Percentiles rank a stretch among this genome's conserved stretches.
These are phyloP conservation scores for Pseudopediastrum boryanum DNA, from an alignment of 139 green algal species.

Conservation along the genomic window DNA sequence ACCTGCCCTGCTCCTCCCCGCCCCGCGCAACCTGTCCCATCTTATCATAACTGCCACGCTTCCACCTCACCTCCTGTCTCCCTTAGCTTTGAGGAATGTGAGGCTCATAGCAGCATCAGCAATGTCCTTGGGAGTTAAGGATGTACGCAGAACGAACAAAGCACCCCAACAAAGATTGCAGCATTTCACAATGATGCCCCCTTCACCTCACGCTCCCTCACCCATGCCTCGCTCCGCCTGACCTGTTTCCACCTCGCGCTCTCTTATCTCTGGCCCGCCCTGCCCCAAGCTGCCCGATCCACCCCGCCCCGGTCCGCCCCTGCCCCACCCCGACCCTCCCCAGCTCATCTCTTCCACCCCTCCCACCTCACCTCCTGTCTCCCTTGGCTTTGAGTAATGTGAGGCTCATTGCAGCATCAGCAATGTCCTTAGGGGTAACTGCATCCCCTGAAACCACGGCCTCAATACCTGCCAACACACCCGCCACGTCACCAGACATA, in stretches of 20 bases:
- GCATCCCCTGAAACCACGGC: no score
- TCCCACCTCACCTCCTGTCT: conserved; percentile 46
- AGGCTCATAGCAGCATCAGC: conserved; percentile 58
- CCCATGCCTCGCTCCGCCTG: no score
- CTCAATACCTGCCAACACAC: no score
- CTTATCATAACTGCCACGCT: neutral
- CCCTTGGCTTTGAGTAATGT: conserved; percentile 55
- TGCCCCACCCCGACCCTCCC: neutral
- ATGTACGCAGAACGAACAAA: no score
- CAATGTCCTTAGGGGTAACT: conserved; percentile 51
- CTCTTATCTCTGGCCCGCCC: neutral
- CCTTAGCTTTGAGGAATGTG: conserved; percentile 54
- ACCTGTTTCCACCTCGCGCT: neutral
- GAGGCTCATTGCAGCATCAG: conserved; percentile 58
- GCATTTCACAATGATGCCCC: no score
- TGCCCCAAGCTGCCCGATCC: no score
- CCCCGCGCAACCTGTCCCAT: neutral
- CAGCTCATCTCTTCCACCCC: neutral
- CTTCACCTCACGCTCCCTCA: neutral
- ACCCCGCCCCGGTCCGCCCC: no score
- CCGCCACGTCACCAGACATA: no score
- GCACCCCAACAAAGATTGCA: no score
- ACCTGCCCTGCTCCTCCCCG: no score
- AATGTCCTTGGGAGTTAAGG: conserved; percentile 52
- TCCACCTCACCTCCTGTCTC: conserved; percentile 47